Percentiles rank a stretch among this genome's conserved stretches.
These are phyloP conservation scores for Aegle marmelos DNA, from an alignment of 345 rosid genomes.

Conservation along the genomic window DNA sequence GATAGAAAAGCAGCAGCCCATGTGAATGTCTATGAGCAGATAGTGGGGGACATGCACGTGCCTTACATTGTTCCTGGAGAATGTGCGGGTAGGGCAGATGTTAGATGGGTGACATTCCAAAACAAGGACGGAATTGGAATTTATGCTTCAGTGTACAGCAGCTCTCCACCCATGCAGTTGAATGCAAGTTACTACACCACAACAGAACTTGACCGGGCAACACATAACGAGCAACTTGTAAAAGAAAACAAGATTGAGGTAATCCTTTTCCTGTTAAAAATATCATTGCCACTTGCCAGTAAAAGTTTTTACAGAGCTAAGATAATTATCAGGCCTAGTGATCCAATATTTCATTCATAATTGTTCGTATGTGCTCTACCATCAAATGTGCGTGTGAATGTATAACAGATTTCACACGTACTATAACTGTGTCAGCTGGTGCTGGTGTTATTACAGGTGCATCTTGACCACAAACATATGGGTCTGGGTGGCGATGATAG, in stretches of 20 bases:
- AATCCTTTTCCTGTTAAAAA: background rate
- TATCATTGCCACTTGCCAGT: background rate
- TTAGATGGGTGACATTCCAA: constrained; percentile 84
- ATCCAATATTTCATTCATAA: background rate
- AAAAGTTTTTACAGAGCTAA: background rate
- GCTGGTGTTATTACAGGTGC: constrained; percentile 54
- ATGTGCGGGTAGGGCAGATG: constrained; percentile 87
- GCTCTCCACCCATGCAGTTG: constrained; percentile 89
- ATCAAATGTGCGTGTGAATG: background rate
- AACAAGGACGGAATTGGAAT: constrained; percentile 72
- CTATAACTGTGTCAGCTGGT: background rate
- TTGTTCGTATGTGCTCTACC: too few species aligned
- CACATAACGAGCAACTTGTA: constrained; percentile 64
- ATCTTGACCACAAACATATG: constrained; percentile 97
- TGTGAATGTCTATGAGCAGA: constrained; percentile 63
- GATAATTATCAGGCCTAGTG: background rate
- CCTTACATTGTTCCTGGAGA: constrained; percentile 97
- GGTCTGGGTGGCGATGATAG: constrained; percentile 88
- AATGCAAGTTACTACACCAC: constrained; percentile 82
- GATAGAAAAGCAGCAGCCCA: constrained; percentile 96
- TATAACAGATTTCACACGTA: background rate
- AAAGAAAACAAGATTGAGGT: constrained; percentile 79
- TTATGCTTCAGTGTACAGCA: constrained; percentile 71
- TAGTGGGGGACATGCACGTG: constrained; percentile 75
- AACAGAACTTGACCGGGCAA: constrained; percentile 69